Conservation (phyloP, 495 filamentous ascomycete species). For the Neurospora sp. region DNA sequence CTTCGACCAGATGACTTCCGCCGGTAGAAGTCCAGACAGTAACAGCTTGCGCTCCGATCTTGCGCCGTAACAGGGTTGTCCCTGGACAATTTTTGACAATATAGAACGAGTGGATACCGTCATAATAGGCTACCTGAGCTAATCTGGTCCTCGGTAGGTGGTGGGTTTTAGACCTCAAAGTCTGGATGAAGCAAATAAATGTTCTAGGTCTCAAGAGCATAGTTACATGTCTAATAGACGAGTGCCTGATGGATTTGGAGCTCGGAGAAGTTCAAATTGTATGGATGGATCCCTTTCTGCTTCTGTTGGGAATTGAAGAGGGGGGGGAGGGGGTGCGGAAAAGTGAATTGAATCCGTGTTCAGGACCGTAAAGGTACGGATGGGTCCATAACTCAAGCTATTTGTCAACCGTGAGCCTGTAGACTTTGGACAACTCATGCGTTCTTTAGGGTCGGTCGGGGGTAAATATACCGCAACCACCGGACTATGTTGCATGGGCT, state of each 20-base stretch:
- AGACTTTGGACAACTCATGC: background rate
- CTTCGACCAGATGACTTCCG: background rate
- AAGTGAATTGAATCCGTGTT: background rate
- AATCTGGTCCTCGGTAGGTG: background rate
- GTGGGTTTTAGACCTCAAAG: background rate
- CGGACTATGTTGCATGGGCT: background rate
- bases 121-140: background rate
- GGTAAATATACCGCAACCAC: background rate
- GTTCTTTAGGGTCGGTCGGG: background rate
- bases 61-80: background rate
- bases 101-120: background rate
- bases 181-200: background rate
- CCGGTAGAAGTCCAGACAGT: background rate
- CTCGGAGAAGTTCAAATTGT: background rate
- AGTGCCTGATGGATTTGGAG: background rate
- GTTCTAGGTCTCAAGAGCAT: background rate
- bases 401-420: background rate
- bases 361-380: background rate
- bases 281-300: background rate
- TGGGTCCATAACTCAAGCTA: background rate
- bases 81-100: background rate
- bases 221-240: background rate
- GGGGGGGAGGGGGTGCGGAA: background rate
- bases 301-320: background rate
- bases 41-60: background rate